Base-by-base conservation (phyloP, 2,329 filamentous ascomycete species). In the Cladosporium sp. region DNA sequence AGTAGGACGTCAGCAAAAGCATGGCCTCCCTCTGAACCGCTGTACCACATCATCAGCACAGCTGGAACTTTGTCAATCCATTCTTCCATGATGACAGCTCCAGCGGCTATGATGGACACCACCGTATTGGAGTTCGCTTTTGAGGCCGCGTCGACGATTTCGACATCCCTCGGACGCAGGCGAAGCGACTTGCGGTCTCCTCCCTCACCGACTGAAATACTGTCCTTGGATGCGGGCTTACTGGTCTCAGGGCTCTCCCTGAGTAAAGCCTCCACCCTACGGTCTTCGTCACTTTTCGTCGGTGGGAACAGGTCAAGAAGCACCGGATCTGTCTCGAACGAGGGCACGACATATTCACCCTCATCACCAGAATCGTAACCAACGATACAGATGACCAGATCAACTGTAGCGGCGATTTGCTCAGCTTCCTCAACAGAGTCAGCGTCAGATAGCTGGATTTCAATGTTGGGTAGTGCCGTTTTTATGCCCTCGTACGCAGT, bases 11-110 rank as follows among this genome's bases (percentile, higher is more conserved):
- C 67, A 30, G 65, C 57, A 23, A 69, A 53, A 2, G 63, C 68
- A 30, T 68, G 67, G 8, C 68, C 68, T 10, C 65, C 66, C 51
- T 70, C 67, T 26, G 62, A 64, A 2, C 68, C 67, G n/a, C 64
- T 63, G 36, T 69, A 69, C 49, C 67, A 67, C 25, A 66, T 61
- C 57, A 67, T 58, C 28, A 67, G 28, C 11, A 61, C 23, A 26
- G 66, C 61, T 5, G 64, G 66, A 10, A 66, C 56, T 18, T 58
- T 43, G 23, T 66, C 56, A 16, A 66, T 64, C 64, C 58, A 66
- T 26, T 67, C 66, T 26, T 67, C 64, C 60, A 67, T 66, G 14
- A 67, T 64, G n/a, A 67, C 60, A 10, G 64, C 64, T 11, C 66
- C 66, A 32, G 64, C 66, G 13, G 60, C 56, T n/a, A 66, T 57